Evolutionary conservation across 1,139 yeast genomes (phyloP).

Genomic region (Maudiozyma humilis): DNA sequence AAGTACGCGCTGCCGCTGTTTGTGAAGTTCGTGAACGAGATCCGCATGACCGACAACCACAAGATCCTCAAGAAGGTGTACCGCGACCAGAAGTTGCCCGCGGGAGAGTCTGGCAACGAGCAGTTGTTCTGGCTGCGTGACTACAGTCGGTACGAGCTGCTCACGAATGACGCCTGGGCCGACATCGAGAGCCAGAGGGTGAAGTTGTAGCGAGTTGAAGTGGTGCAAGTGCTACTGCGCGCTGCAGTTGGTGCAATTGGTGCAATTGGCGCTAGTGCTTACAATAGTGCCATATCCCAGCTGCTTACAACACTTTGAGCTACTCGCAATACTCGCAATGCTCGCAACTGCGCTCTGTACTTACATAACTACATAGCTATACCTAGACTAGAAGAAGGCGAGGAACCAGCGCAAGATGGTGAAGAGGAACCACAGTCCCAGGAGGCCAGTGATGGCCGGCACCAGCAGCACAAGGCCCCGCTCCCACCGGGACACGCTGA

Average conservation of each 20-base stretch:
- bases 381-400: too few relatives aligned
- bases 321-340: too few relatives aligned
- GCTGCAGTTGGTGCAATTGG: too few relatives aligned
- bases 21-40: conserved; percentile 54
- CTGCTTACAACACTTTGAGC: too few relatives aligned
- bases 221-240: not conserved
- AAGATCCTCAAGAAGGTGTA: conserved; percentile 75
- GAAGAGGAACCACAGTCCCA: conserved; percentile 6
- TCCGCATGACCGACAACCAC: conserved; percentile 72
- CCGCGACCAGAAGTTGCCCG: conserved; percentile 70
- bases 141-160: conserved; percentile 44
- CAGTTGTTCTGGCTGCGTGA: conserved; percentile 62
- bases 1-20: conserved; percentile 83
- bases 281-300: too few relatives aligned
- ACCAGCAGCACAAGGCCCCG: conserved; percentile 10
- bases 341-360: too few relatives aligned
- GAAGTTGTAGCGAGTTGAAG: conserved; percentile 25
- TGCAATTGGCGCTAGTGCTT: too few relatives aligned
- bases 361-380: too few relatives aligned
- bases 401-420: conserved; percentile 1
- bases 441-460: conserved; percentile 9
- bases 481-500: conserved; percentile 12
- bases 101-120: conserved; percentile 54
- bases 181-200: conserved; percentile 34
- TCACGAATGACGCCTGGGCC: conserved; percentile 55